Base-by-base conservation (phyloP, 2,329 filamentous ascomycete genomes). In the Exophiala oligosperma region DNA sequence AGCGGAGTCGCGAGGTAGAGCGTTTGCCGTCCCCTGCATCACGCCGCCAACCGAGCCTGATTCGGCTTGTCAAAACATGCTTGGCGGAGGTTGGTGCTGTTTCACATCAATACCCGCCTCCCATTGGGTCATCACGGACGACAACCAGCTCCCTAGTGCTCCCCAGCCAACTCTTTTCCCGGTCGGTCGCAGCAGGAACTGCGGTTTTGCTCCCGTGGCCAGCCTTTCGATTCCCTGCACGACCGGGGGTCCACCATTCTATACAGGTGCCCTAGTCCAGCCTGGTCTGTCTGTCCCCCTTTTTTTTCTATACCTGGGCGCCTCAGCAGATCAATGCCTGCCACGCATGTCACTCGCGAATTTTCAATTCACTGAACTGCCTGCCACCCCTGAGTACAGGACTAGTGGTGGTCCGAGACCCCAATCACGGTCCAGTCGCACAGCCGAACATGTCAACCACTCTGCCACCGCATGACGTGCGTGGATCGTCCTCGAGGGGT, bases 381-480 rank as follows among this genome's bases (percentile, higher is more conserved):
- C 57, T 57, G 54, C 58, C 55, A 54, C 61, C 56, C 56, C 53
- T 56, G 57, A 50, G 49, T 37, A 6, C 37, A 56, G 44, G 38
- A 58, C 49, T 56, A 58, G 52, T 17, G 40, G 14, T 9, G 37
- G 49, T 26, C 29, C 40, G 48, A 41, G 52, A 55, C 32, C 43
- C 32, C 12, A n/a, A 43, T 17, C 28, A 23, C 21, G 12, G 40
- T 43, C 49, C 60, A 54, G 44, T 57, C n/a, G 52, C 52, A 52
- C 49, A 51, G 54, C 50, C 11, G 32, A 37, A 50, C 43, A 21
- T 52, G 60, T 60, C 60, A 62, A 55, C 60, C 57, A 55, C 54
- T 44, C 51, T 37, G 49, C 49, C 26, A 35, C 59, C 17, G 55
- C 58, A 59, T 61, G 61, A 63, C 61, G 61, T 64, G 51, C 40